Percentiles rank a stretch among this genome's conserved stretches.
Evolutionary conservation across 192 early-diverging fungal genomes (phyloP).

Genomic region (Allomyces arbusculus): DNA sequence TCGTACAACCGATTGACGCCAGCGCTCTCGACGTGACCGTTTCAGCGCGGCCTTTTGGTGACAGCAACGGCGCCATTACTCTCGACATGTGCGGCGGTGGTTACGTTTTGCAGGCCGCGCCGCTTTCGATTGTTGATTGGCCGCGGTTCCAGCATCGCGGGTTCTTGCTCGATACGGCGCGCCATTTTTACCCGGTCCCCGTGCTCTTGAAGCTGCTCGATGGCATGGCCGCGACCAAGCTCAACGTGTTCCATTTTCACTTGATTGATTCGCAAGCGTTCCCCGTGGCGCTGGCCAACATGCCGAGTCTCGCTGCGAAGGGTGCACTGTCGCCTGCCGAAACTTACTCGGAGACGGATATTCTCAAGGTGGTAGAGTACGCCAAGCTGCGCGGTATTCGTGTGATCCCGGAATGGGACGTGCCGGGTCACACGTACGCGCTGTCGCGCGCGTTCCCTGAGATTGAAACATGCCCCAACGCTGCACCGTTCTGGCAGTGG

Average conservation of each 20-base stretch:
- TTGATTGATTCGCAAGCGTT: conserved; percentile 48
- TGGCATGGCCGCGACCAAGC: conserved; percentile 48
- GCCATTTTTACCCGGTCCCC: conserved; percentile 42
- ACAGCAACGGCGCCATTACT: no score
- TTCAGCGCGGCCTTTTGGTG: not conserved
- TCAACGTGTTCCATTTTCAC: conserved; percentile 67
- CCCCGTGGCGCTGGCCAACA: conserved; percentile 39
- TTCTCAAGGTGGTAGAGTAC: conserved; percentile 48
- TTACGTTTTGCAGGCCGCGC: not conserved
- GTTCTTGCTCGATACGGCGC: conserved; percentile 41
- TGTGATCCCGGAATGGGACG: conserved; percentile 82
- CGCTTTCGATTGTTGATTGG: not conserved
- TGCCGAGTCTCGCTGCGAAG: conserved; percentile 36
- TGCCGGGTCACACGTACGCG: conserved; percentile 54
- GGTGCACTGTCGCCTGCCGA: conserved; percentile 42
- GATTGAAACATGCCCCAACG: conserved; percentile 32
- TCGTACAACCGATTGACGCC: conserved; percentile 14
- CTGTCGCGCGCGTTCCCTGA: conserved; percentile 28
- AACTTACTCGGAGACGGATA: conserved; percentile 51
- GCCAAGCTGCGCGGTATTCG: conserved; percentile 54
- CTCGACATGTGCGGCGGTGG: no score
- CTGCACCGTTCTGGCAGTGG: conserved; percentile 21
- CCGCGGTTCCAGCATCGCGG: conserved; percentile 19
- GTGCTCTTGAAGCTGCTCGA: conserved; percentile 23
- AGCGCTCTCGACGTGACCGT: not conserved